phyloP scores from a whole-genome alignment of 768 basidiomycete species.

The Royoungia palumana region DNA sequence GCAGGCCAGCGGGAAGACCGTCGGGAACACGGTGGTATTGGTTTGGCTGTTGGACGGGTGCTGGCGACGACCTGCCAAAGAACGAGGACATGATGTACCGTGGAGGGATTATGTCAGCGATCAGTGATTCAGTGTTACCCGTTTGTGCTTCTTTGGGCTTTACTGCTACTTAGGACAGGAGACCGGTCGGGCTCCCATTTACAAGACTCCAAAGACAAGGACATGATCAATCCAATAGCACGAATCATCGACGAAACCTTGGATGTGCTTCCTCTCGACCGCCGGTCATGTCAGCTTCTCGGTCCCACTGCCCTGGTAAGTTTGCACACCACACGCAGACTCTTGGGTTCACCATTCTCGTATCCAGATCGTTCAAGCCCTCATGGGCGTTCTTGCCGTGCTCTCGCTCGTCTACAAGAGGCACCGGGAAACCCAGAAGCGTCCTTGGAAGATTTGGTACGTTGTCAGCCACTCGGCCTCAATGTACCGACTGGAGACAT shows the following conservation, averaged over 20 bases:
- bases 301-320: conserved; percentile 47
- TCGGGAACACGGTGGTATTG: conserved; percentile 46
- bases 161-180: no score
- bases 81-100: conserved; percentile 34
- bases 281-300: conserved; percentile 41
- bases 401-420: conserved; percentile 84
- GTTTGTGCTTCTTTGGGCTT: no score
- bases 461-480: not conserved
- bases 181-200: not conserved
- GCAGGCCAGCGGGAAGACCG: conserved; percentile 32
- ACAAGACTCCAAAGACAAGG: not conserved
- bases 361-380: conserved; percentile 68
- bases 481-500: conserved; percentile 4
- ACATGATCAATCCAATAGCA: conserved; percentile 13
- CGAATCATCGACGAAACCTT: conserved; percentile 7
- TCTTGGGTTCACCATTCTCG: not conserved
- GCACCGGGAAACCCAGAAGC: conserved; percentile 77
- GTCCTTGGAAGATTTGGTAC: conserved; percentile 94
- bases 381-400: conserved; percentile 91
- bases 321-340: not conserved
- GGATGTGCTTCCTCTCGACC: conserved; percentile 38
- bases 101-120: conserved; percentile 20
- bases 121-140: no score
- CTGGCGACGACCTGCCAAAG: conserved; percentile 40
- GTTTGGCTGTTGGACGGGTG: conserved; percentile 32